These are phyloP conservation scores for Caloboletus firmus DNA, from an alignment of 1,284 basidiomycete genomes.

Conservation along the genomic window DNA sequence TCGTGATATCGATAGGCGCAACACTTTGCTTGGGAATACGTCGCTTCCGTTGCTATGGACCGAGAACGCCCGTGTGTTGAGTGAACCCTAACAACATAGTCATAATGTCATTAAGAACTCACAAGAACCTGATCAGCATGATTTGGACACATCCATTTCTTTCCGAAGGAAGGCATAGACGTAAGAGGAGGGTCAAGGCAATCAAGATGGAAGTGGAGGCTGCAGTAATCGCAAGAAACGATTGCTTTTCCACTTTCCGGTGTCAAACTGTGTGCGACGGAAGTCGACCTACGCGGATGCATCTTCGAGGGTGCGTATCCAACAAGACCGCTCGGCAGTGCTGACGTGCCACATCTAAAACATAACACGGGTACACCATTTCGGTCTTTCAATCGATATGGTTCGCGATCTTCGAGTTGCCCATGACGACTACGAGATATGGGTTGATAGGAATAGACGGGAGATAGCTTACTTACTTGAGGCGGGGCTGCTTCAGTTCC, in stretches of 20 bases:
- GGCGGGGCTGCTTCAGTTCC: slow-evolving; percentile 72
- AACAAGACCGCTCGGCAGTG: slow-evolving; percentile 53
- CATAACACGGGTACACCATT: slow-evolving; percentile 83
- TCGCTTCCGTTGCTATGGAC: slow-evolving; percentile 63
- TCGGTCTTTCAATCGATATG: slow-evolving; percentile 83
- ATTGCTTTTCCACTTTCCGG: slow-evolving; percentile 68
- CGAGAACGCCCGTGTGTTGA: slow-evolving; percentile 9
- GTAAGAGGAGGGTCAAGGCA: slow-evolving; percentile 91
- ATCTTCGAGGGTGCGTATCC: slow-evolving; percentile 55
- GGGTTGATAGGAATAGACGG: slow-evolving; percentile 12
- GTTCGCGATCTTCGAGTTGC: slow-evolving; percentile 89
- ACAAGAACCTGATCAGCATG: slow-evolving; percentile 84
- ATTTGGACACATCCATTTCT: slow-evolving; percentile 99
- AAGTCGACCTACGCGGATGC: slow-evolving; percentile 50
- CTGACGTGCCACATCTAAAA: slow-evolving; percentile 84
- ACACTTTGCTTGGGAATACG: slow-evolving; percentile 73
- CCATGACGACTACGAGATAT: slow-evolving; percentile 73
- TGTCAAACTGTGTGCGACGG: slow-evolving; percentile 36
- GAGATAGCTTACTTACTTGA: slow-evolving; percentile 54
- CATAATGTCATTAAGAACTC: slow-evolving; percentile 31
- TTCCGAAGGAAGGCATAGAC: slow-evolving; percentile 80
- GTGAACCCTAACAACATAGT: slow-evolving; percentile 4
- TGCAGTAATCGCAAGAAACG: slow-evolving; percentile 94
- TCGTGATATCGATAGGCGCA: slow-evolving; percentile 68
- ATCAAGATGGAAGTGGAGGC: slow-evolving; percentile 95